Evolutionary conservation across 1,284 basidiomycete genomes (phyloP).

Genomic region (Xanthoconium separans): DNA sequence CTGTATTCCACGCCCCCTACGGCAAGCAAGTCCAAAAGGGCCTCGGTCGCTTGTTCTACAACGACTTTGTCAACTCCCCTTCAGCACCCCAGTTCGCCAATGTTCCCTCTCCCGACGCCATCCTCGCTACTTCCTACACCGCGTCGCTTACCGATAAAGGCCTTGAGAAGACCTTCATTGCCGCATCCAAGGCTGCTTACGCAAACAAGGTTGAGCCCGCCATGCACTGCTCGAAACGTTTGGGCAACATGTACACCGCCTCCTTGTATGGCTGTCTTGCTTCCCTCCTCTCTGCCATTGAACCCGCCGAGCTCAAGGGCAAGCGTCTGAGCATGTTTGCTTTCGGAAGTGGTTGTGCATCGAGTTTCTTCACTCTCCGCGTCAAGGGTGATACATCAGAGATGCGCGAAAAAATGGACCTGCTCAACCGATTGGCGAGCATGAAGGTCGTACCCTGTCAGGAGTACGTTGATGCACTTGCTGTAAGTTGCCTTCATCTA

Average conservation of each 20-base stretch:
- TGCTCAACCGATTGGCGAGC: slow-evolving; percentile 72
- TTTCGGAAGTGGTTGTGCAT: slow-evolving; percentile 91
- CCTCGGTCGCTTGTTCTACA: slow-evolving; percentile 89
- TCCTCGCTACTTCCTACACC: slow-evolving; percentile 66
- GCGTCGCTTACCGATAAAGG: slow-evolving; percentile 89
- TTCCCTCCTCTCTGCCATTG: slow-evolving; percentile 71
- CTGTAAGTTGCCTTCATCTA: slow-evolving; percentile 45
- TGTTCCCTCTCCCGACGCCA: slow-evolving; percentile 66
- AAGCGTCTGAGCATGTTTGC: slow-evolving; percentile 92
- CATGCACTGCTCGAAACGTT: slow-evolving; percentile 82
- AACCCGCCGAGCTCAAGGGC: slow-evolving; percentile 64
- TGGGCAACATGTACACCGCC: slow-evolving; percentile 99
- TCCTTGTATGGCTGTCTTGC: slow-evolving; percentile 94
- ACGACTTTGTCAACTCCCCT: slow-evolving; percentile 89
- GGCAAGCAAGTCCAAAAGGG: slow-evolving; percentile 99
- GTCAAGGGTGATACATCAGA: slow-evolving; percentile 84
- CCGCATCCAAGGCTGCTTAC: slow-evolving; percentile 71
- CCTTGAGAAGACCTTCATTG: slow-evolving; percentile 92
- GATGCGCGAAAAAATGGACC: slow-evolving; percentile 79
- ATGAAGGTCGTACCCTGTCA: slow-evolving; percentile 94
- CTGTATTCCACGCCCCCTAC: slow-evolving; percentile 94
- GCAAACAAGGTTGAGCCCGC: slow-evolving; percentile 70
- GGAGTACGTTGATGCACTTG: slow-evolving; percentile 76
- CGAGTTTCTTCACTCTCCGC: slow-evolving; percentile 85
- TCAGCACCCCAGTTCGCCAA: slow-evolving; percentile 71